These are phyloP conservation scores for Candida adriatica DNA, from an alignment of 805 yeast species.

Conservation along the genomic window DNA sequence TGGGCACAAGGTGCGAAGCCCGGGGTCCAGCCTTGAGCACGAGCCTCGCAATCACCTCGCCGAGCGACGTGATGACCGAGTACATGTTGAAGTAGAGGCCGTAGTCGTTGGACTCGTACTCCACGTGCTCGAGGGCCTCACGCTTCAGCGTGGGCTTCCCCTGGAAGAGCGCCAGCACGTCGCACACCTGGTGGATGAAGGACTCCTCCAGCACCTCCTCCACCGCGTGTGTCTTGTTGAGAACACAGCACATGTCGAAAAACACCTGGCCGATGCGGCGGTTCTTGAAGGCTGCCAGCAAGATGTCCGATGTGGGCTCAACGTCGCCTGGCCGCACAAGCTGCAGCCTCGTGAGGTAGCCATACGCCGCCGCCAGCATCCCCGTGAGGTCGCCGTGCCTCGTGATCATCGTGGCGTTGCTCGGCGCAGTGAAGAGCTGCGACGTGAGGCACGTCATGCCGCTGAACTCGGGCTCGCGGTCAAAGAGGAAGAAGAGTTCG, in stretches of 20 bases:
- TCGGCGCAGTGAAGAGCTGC: slow-evolving; percentile 74
- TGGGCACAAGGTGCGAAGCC: slow-evolving; percentile 2
- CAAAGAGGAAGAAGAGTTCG: slow-evolving; percentile 60
- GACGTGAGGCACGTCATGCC: slow-evolving; percentile 66
- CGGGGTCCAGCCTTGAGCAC: slow-evolving; percentile 18
- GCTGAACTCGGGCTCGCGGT: slow-evolving; percentile 75
- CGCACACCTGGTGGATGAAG: slow-evolving; percentile 54
- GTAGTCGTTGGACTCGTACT: slow-evolving; percentile 79
- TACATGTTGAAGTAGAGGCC: slow-evolving; percentile 29
- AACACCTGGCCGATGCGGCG: slow-evolving; percentile 74
- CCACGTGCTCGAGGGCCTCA: slow-evolving; percentile 77
- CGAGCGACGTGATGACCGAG: slow-evolving; percentile 59
- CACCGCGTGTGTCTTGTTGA: slow-evolving; percentile 60
- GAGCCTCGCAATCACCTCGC: slow-evolving; percentile 45
- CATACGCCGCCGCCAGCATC: slow-evolving; percentile 55
- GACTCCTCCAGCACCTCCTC: slow-evolving; percentile 35
- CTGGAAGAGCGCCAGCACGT: slow-evolving; percentile 62
- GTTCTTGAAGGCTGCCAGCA: slow-evolving; percentile 41
- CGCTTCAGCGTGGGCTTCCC: slow-evolving; percentile 71
- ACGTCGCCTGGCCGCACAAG: slow-evolving; percentile 39
- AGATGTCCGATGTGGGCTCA: slow-evolving; percentile 20
- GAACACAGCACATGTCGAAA: slow-evolving; percentile 69
- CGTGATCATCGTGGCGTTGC: slow-evolving; percentile 58
- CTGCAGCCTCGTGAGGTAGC: slow-evolving; percentile 50
- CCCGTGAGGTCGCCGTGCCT: slow-evolving; percentile 58